These are phyloP conservation scores for Blastomyces gilchristii DNA, from an alignment of 2,329 filamentous ascomycete species.

Conservation along the genomic window DNA sequence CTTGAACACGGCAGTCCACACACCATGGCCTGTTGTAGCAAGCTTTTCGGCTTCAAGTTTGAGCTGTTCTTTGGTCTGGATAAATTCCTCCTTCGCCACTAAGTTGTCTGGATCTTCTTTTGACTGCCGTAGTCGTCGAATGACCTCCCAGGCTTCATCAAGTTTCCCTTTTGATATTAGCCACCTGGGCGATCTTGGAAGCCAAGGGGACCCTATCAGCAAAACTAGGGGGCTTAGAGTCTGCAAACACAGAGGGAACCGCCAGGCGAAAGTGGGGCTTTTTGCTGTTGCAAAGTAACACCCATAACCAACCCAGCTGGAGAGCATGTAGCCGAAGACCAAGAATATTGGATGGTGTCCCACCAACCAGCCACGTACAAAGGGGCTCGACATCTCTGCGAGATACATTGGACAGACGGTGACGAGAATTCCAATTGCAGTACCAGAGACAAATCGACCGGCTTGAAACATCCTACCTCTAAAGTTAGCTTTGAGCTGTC, in stretches of 20 bases:
- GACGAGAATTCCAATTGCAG: conserved; percentile 35
- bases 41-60: conserved; percentile 36
- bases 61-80: conserved; percentile 40
- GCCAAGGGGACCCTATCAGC: conserved; percentile 33
- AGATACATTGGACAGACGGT: conserved; percentile 40
- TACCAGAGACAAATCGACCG: conserved; percentile 35
- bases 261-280: conserved; percentile 36
- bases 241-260: conserved; percentile 37
- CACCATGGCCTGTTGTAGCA: conserved; percentile 29
- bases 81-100: conserved; percentile 38
- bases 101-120: conserved; percentile 33
- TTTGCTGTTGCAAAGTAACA: conserved; percentile 34
- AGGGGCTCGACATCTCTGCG: conserved; percentile 34
- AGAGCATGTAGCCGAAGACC: conserved; percentile 40
- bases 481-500: conserved; percentile 8
- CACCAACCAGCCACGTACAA: conserved; percentile 37
- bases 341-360: conserved; percentile 40
- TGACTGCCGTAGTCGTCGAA: conserved; percentile 32
- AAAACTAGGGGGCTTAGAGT: conserved; percentile 33
- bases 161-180: conserved; percentile 38
- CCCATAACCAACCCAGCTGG: conserved; percentile 37
- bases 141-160: conserved; percentile 38
- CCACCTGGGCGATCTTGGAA: conserved; percentile 43
- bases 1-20: conserved; percentile 39
- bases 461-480: conserved; percentile 35